These are phyloP conservation scores for Salvia splendens DNA, from an alignment of 257 asterid species.

Conservation along the genomic window DNA sequence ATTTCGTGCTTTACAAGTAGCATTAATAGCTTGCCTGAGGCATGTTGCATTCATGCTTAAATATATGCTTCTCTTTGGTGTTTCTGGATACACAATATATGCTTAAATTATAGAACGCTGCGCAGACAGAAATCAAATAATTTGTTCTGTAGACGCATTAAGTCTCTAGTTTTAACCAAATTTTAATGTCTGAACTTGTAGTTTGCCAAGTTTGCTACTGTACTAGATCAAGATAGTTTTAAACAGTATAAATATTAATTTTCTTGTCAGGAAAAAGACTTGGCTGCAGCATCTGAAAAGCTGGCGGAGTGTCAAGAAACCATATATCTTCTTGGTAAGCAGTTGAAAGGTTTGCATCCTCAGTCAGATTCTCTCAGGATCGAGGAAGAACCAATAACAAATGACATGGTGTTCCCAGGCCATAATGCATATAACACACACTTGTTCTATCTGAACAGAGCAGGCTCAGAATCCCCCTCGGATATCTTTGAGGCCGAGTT, in stretches of 20 bases:
- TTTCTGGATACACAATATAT: too few relatives aligned
- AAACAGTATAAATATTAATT: background rate
- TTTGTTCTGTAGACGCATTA: too few relatives aligned
- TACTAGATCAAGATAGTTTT: background rate
- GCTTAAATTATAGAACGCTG: too few relatives aligned
- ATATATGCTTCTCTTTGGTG: too few relatives aligned
- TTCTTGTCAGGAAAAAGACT: slow-evolving; percentile 67
- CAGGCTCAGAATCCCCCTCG: slow-evolving; percentile 62
- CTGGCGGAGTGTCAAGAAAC: slow-evolving; percentile 93
- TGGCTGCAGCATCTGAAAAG: slow-evolving; percentile 90
- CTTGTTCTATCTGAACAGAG: slow-evolving; percentile 39
- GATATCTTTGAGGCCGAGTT: slow-evolving; percentile 40
- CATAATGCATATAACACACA: slow-evolving; percentile 45
- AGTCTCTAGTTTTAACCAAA: too few relatives aligned
- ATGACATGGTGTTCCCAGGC: slow-evolving; percentile 53
- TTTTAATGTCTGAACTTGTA: too few relatives aligned
- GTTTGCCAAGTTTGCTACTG: too few relatives aligned
- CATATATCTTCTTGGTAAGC: slow-evolving; percentile 86
- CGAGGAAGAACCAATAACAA: slow-evolving; percentile 58
- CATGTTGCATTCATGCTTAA: background rate
- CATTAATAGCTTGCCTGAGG: background rate
- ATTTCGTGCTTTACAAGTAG: slow-evolving; percentile 4
- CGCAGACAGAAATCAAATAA: too few relatives aligned
- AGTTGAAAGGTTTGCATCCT: slow-evolving; percentile 73
- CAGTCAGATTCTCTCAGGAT: slow-evolving; percentile 45